Evolutionary conservation across 148 eudicot species (phyloP), one percentile per base, ranked within the genome.

Genomic region (Fagopyrum esculentum): DNA sequence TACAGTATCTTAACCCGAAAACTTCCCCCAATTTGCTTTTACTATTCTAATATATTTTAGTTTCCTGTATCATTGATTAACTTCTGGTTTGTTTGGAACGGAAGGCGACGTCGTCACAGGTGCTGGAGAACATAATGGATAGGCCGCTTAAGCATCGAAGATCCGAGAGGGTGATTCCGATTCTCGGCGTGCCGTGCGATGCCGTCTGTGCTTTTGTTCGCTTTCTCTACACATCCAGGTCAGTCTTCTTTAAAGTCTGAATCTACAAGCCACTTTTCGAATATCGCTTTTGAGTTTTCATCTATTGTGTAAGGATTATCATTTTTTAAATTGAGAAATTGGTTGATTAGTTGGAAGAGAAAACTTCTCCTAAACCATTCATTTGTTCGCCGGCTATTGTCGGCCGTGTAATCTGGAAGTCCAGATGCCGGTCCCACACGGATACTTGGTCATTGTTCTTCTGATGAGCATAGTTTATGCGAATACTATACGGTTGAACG

Each of bases 61-160:
- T 66, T 66, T 15, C 2, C 71, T 66, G 46, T 1, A 66, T 66
- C 1, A 43, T 15, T 66, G 71, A 66, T 66, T 13, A 13, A 15
- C 6, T 43, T 40, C 17, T 61, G 44, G 71, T 35, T 66, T 66
- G 71, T 66, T 63, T 78, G 19, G 10, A 29, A 22, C 61, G 6
- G 43, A 55, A 93, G 98, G 98, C 93, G 17, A 78, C 88, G 72
- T 82, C 87, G 26, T 93, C 96, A 71, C 85, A 91, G 57, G 91
- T 90, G 77, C 63, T 93, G 68, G 92, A 86, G 83, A 89, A 77
- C 78, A 81, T 84, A 5, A 52, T 87, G 30, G 89, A 83, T 60
- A 74, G 75, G 76, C 84, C 90, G 49, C 77, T 46, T 43, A 82
- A 83, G 77, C 82, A 82, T 61, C 77, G 82, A 84, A 86, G 82